phyloP scores from a whole-genome alignment of 306 rosid species.

The Trichosanthes cucumerina region DNA sequence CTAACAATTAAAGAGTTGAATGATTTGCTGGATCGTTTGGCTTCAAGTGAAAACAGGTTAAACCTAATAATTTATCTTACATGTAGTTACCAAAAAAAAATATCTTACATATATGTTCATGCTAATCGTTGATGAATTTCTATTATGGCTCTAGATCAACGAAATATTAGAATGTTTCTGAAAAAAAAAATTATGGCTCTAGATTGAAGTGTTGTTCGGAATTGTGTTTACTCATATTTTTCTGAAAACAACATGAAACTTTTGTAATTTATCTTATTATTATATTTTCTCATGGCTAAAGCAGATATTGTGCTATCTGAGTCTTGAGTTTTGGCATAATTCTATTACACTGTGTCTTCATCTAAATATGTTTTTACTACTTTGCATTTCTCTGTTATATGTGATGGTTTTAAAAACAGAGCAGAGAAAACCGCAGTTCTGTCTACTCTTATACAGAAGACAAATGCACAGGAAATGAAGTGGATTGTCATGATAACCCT shows the following conservation, averaged over 20 bases:
- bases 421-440: constrained; percentile 62
- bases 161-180: neutral
- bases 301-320: neutral
- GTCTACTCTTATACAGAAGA: constrained; percentile 65
- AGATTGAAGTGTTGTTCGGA: neutral
- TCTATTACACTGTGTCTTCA: neutral
- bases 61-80: neutral
- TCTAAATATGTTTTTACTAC: neutral
- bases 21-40: constrained; percentile 71
- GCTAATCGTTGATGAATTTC: neutral
- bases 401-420: constrained; percentile 32
- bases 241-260: neutral
- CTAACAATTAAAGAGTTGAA: constrained; percentile 64
- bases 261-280: neutral
- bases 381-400: constrained; percentile 11
- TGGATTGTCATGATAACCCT: constrained; percentile 95
- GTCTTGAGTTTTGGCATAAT: neutral
- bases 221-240: neutral
- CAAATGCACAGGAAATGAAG: constrained; percentile 95
- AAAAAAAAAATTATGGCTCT: neutral
- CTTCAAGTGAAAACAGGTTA: constrained; percentile 72
- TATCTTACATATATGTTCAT: neutral
- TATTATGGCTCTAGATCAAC: neutral
- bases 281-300: neutral
- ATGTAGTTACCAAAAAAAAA: too few species aligned